These are phyloP conservation scores for Ophiostoma perfectum DNA, from an alignment of 2,329 filamentous ascomycete genomes.

Conservation along the genomic window DNA sequence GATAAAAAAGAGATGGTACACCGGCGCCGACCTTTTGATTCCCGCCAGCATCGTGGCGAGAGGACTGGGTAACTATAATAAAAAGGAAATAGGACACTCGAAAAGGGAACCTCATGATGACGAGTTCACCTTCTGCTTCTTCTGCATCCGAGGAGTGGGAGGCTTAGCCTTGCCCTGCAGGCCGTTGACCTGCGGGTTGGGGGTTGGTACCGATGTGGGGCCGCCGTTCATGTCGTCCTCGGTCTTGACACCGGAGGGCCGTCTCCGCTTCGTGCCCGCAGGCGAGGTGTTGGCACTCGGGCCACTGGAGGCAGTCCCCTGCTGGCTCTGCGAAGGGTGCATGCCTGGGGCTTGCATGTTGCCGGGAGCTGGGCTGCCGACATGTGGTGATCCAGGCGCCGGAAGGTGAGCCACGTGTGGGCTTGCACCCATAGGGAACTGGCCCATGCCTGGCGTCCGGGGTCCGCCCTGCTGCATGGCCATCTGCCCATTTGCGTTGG, in stretches of 20 bases:
- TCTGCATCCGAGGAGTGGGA: constrained; percentile 52
- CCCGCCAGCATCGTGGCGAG: background rate
- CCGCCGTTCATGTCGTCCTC: constrained; percentile 46
- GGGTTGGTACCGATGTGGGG: constrained; percentile 44
- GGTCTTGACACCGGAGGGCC: constrained; percentile 52
- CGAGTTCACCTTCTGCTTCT: constrained; percentile 47
- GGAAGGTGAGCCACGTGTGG: constrained; percentile 56
- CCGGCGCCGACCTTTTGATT: constrained; percentile 5
- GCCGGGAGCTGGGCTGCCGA: constrained; percentile 56
- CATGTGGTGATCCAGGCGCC: constrained; percentile 57
- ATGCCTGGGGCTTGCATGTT: constrained; percentile 61
- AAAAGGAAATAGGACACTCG: too few relatives aligned
- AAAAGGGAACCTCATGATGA: constrained; percentile 13
- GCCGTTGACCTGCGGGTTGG: constrained; percentile 47
- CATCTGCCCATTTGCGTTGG: constrained; percentile 44
- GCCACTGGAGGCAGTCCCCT: constrained; percentile 60
- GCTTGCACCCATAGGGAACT: constrained; percentile 56
- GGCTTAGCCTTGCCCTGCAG: constrained; percentile 48
- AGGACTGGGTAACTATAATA: background rate
- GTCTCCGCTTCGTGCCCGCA: constrained; percentile 53
- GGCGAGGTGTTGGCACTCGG: constrained; percentile 64
- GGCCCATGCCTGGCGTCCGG: constrained; percentile 50
- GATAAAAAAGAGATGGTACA: constrained; percentile 20
- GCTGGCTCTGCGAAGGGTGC: constrained; percentile 63
- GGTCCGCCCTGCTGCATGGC: constrained; percentile 43